phyloP scores from a whole-genome alignment of 176 grass and related monocot genomes.

The Carex pumila region DNA sequence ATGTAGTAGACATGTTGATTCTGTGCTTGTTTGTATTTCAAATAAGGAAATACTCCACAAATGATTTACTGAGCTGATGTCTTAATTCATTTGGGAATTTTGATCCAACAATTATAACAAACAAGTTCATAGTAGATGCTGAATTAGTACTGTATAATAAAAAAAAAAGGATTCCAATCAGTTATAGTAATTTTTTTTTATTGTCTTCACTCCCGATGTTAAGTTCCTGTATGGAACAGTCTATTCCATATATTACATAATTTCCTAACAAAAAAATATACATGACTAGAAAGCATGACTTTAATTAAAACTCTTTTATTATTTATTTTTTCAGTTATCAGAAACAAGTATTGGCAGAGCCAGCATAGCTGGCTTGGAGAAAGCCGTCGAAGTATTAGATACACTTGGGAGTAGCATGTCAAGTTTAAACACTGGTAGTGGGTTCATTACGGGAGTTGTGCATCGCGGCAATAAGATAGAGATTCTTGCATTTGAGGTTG shows the following conservation, averaged over 20 bases:
- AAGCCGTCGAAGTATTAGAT: constrained; percentile 78
- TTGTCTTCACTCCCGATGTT: neutral
- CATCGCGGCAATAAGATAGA: constrained; percentile 53
- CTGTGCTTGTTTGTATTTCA: neutral
- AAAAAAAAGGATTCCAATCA: neutral
- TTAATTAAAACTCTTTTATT: neutral
- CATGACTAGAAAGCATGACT: neutral
- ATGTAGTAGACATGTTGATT: neutral
- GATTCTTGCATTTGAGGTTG: constrained; percentile 93
- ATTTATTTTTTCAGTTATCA: constrained; percentile 43
- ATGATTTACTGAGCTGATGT: neutral
- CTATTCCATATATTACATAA: neutral
- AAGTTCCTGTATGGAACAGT: neutral
- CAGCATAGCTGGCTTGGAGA: constrained; percentile 73
- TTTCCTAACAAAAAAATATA: neutral
- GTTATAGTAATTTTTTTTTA: neutral
- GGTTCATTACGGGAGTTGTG: constrained; percentile 59
- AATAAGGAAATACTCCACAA: neutral
- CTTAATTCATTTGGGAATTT: neutral
- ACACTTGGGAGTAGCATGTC: constrained; percentile 86
- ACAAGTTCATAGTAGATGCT: neutral
- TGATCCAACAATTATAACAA: neutral
- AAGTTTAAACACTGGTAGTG: constrained; percentile 69
- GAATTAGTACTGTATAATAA: neutral
- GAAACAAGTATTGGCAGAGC: constrained; percentile 82